Evolutionary conservation across 2,329 filamentous ascomycete species (phyloP).

Genomic region (Beauveria sp.): DNA sequence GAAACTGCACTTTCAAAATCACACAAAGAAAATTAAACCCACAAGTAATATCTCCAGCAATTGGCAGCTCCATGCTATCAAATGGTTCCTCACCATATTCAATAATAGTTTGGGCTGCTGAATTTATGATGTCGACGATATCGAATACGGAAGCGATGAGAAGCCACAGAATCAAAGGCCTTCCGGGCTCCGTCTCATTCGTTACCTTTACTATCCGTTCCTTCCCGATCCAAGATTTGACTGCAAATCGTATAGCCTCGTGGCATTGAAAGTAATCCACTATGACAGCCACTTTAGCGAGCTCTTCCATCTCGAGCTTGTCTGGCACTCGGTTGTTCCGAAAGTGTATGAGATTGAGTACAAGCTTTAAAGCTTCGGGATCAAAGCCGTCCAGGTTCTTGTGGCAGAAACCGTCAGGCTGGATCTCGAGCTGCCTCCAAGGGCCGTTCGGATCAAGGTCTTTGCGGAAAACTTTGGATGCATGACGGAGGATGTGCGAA

Average conservation of each 20-base stretch:
- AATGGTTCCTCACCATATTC: neutral
- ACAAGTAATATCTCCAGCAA: neutral
- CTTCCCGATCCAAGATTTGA: neutral
- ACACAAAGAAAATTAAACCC: neutral
- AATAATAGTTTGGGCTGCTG: too few species aligned
- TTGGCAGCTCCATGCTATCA: neutral
- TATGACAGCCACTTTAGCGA: slow-evolving; percentile 1
- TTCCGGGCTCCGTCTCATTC: neutral
- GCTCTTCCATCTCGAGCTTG: slow-evolving; percentile 12
- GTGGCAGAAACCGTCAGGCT: neutral
- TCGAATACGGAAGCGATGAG: neutral
- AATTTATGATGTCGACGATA: neutral
- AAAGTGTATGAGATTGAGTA: slow-evolving; percentile 1
- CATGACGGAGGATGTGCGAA: neutral
- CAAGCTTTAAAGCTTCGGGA: neutral
- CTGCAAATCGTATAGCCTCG: slow-evolving; percentile 10
- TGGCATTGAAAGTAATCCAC: slow-evolving; percentile 7
- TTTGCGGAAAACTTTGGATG: neutral
- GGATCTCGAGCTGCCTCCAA: neutral
- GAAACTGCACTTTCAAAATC: neutral
- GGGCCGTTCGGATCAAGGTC: neutral
- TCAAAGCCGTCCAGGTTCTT: neutral
- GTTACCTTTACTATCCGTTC: neutral
- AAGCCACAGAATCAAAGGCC: neutral
- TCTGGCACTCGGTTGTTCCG: neutral